Evolutionary conservation across 805 yeast genomes (phyloP).

Genomic region (Sugiyamaella lignohabitans): DNA sequence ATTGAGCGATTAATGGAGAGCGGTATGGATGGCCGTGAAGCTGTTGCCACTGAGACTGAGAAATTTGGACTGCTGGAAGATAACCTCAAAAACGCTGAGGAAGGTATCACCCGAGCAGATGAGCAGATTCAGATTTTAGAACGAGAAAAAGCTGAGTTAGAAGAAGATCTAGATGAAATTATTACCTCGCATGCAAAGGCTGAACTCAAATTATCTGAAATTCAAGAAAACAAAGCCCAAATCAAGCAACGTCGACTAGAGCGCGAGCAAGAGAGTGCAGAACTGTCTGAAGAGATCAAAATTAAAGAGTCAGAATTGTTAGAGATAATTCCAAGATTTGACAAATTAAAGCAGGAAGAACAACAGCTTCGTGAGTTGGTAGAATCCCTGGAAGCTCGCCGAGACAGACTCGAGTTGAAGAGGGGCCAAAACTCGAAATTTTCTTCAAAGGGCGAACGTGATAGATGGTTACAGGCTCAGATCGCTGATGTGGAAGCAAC

Average conservation of each 20-base stretch:
- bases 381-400: conserved; percentile 41
- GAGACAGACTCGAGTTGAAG: conserved; percentile 60
- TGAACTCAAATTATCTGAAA: conserved; percentile 30
- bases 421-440: conserved; percentile 65
- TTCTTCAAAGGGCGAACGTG: conserved; percentile 49
- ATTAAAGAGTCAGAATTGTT: conserved; percentile 11
- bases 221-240: conserved; percentile 21
- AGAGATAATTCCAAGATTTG: conserved; percentile 11
- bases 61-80: conserved; percentile 14
- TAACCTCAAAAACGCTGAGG: conserved; percentile 8
- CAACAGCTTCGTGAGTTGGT: conserved; percentile 35
- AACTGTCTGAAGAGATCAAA: conserved; percentile 20
- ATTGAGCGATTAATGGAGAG: conserved; percentile 13
- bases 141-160: conserved; percentile 52
- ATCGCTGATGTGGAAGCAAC: conserved; percentile 35
- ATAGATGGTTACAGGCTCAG: conserved; percentile 56
- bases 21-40: conserved; percentile 7
- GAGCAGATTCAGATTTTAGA: conserved; percentile 45
- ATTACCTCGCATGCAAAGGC: conserved; percentile 29
- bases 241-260: conserved; percentile 35
- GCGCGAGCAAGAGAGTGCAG: background rate
- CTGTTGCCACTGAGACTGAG: conserved; percentile 11
- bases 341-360: conserved; percentile 37
- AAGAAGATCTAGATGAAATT: conserved; percentile 42
- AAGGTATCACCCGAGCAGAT: conserved; percentile 38